Evolutionary conservation across 805 yeast genomes (phyloP).

Genomic region (Pichia sporocuriosa): DNA sequence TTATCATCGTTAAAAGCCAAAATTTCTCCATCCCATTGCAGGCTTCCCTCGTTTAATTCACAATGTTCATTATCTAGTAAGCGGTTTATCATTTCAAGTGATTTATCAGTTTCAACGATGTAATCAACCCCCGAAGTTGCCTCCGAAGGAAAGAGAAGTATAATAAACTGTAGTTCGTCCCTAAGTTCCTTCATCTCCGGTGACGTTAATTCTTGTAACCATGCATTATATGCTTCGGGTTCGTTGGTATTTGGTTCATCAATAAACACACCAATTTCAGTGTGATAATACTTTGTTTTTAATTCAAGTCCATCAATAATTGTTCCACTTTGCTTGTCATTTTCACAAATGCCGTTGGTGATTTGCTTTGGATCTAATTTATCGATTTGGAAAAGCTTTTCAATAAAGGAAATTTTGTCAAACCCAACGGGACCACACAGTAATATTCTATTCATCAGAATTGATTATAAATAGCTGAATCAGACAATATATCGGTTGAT

Average conservation of each 20-base stretch:
- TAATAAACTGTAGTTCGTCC: conserved; percentile 31
- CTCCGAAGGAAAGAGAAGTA: not conserved
- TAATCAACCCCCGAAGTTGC: not conserved
- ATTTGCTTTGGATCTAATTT: not conserved
- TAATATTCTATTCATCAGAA: conserved; percentile 6
- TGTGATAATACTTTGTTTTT: conserved; percentile 23
- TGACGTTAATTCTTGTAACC: conserved; percentile 35
- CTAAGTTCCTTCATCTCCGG: conserved; percentile 38
- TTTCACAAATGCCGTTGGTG: not conserved
- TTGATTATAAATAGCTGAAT: too few species aligned
- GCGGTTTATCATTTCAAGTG: conserved; percentile 10
- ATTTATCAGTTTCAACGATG: too few species aligned
- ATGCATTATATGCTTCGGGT: conserved; percentile 15
- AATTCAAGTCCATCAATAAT: conserved; percentile 20
- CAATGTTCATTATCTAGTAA: conserved; percentile 22
- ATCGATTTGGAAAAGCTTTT: not conserved
- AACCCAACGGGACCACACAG: not conserved
- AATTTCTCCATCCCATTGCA: conserved; percentile 32
- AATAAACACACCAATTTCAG: conserved; percentile 23
- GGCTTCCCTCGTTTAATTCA: conserved; percentile 4
- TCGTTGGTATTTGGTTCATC: conserved; percentile 31
- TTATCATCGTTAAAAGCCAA: conserved; percentile 30
- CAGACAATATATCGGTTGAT: too few species aligned
- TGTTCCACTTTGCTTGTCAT: conserved; percentile 22
- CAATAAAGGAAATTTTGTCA: not conserved